Evolutionary conservation across 2,329 filamentous ascomycete species (phyloP), one percentile per base, ranked within the genome.

Genomic region (Reticulascus tulasneorum): DNA sequence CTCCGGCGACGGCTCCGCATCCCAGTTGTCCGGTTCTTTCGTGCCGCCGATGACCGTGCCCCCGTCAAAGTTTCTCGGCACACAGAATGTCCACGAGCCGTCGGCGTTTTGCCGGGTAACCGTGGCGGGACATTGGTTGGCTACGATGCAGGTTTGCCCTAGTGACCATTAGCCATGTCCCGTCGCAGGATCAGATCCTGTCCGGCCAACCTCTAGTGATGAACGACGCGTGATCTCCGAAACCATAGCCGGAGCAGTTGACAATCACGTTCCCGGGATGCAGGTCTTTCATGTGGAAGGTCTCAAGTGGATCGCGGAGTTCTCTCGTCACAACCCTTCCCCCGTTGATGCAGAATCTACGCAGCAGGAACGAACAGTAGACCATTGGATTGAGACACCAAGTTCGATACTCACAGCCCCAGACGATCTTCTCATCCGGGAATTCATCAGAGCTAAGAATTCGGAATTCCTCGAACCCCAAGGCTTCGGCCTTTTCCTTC

Each of bases 31-130:
- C 1, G 69, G 65, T 49, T 83, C 73, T 52, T 82, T 83, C 9
- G 79, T 84, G 0, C 80, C 80, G 6, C 80, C 81, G 15, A 84
- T 72, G 24, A 84, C 64, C 0, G 79, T 84, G 4, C 80, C 80
- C 4, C 79, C 79, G 22, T 74, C 64, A 18, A 79, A 72, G 8
- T 70, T 72, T 3, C 81, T 69, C 1, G 80, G 78, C 6, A 84
- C 75, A 29, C 71, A 69, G 44, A 84, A 83, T 1, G 71, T 69
- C 76, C 78, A 82, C 8, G 64, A 69, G 0, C 80, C 80, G 50
- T 84, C 78, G 1, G 66, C 64, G 48, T 77, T 74, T 46, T 85
- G 77, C 18, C 73, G 66, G 4, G 81, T 84, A 15, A 84, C 53
- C 4, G 63, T 67, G 6, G 51, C 58, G 15, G 51, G 47, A 46